Base-by-base conservation (phyloP, 192 early-diverging fungal genomes). In the Martensiomyces pterosporus region DNA sequence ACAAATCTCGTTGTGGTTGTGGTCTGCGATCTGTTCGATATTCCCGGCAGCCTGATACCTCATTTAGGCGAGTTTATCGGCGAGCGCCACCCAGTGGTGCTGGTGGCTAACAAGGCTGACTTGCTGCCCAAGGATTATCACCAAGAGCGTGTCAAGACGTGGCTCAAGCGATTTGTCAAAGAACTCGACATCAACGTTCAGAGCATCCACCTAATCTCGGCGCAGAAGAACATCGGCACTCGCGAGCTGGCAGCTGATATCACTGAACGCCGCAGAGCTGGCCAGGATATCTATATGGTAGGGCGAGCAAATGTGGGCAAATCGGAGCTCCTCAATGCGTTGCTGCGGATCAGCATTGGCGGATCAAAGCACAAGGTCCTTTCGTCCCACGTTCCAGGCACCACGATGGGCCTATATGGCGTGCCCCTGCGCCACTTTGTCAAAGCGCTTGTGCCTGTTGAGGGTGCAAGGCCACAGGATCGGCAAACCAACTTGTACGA, bases 251-350 rank as follows among this genome's bases (percentile, higher is more conserved):
- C 76, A 7, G 64, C 63, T 10, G 64, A 70, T 3, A 60, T 85
- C 9, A 27, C 56, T 9, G 49, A 60, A 32, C 57, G 46, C 2
- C 72, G 79, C 34, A 39, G 51, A 4, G 40, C 57, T 4, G 60
- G 65, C 9, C 63, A 78, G 46, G 79, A 90, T 47, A 58, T 87
- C 13, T 90, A 83, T 47, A 61, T 90, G 54, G 70, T 90, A 22
- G 87, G 87, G 5, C 77, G 80, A 24, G 79, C 84, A 2, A 90
- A 90, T 51, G 87, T 82, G 9, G 87, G 87, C 23, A 90, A 90
- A 64, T 86, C 85, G 2, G 85, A 82, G 36, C 63, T 90, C 9
- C 60, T 90, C 37, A 83, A 85, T 40, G 76, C 76, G 17, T 49
- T 90, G n/a, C 56, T 82, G 39, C 60, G 79, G 15, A 77, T 81